phyloP scores from a whole-genome alignment of 192 early-diverging fungal genomes.

The Coemansia sp. region DNA sequence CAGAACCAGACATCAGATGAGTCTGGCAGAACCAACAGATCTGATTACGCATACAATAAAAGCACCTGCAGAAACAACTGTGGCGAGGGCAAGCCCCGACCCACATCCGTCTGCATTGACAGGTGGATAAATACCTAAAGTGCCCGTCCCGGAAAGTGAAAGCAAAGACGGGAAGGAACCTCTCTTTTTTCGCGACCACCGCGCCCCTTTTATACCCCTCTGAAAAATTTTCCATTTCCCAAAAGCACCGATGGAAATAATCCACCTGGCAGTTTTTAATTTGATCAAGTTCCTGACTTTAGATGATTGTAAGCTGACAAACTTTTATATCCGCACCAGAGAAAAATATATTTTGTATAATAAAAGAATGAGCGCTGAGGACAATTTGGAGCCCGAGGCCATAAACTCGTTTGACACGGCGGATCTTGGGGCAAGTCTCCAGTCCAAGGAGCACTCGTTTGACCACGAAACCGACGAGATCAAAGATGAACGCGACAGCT shows the following conservation, averaged over 20 bases:
- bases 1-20: too few species aligned
- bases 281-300: neutral
- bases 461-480: slow-evolving; percentile 83
- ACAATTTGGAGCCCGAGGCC: slow-evolving; percentile 1
- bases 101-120: neutral
- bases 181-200: neutral
- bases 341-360: neutral
- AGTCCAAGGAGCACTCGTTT: slow-evolving; percentile 57
- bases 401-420: slow-evolving; percentile 34
- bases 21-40: neutral
- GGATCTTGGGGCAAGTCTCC: slow-evolving; percentile 16
- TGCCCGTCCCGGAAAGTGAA: slow-evolving; percentile 42
- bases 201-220: slow-evolving; percentile 33
- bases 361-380: slow-evolving; percentile 10
- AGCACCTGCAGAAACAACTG: neutral
- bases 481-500: slow-evolving; percentile 49
- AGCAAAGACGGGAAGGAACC: slow-evolving; percentile 52
- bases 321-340: too few species aligned
- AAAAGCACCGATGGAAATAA: neutral
- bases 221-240: slow-evolving; percentile 12
- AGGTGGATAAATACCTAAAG: slow-evolving; percentile 19
- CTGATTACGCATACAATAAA: slow-evolving; percentile 11
- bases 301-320: too few species aligned
- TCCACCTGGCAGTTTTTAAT: neutral
- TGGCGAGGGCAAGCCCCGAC: neutral